Base-by-base conservation (phyloP, 2,329 filamentous ascomycete genomes). In the Lasiodiplodia gonubiensis region DNA sequence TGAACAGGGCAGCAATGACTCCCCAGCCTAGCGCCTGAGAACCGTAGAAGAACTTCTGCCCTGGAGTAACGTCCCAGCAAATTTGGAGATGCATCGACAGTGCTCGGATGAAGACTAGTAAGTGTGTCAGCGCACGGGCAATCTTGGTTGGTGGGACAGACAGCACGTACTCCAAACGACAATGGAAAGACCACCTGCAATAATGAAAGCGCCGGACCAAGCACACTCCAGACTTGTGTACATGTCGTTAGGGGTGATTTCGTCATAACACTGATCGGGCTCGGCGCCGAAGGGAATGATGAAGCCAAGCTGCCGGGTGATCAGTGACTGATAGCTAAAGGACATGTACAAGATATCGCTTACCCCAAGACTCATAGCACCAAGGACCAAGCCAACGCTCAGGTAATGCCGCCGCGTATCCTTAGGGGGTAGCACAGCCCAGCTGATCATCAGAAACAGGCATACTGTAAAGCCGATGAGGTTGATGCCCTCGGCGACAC, bases 21-120 rank as follows among this genome's bases (percentile, higher is more conserved):
- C 91, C 91, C 92, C 94, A 97, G 69, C 95, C 95, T 10, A 89
- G 82, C 18, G 86, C 85, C 74, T 97, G 89, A 3, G 94, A 89
- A 71, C 88, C 86, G 83, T 92, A 93, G 88, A 97, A 97, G 80
- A 97, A 98, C 73, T 86, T 91, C 53, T 89, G 87, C 48, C 95
- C 95, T 4, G 97, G 92, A 8, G 94, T 89, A 39, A 96, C 86
- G 78, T 98, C 93, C 95, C 95, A 99, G 83, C 94, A 97, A 71
- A 99, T 97, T 79, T 98, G 95, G 30, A 99, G 88, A 79, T 99
- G 95, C 73, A 99, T 90, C 4, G 93, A 97, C 39, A 98, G 81
- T 0, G 94, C 92, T 70, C 95, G 89, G 69, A 97, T 86, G 77
- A 97, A 97, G 70, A 94, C 88, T 81, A 39, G 3, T 7, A 52